Percentiles rank a stretch among this genome's conserved stretches.
phyloP scores from a whole-genome alignment of 2,329 filamentous ascomycete species.

The Alternaria atra region DNA sequence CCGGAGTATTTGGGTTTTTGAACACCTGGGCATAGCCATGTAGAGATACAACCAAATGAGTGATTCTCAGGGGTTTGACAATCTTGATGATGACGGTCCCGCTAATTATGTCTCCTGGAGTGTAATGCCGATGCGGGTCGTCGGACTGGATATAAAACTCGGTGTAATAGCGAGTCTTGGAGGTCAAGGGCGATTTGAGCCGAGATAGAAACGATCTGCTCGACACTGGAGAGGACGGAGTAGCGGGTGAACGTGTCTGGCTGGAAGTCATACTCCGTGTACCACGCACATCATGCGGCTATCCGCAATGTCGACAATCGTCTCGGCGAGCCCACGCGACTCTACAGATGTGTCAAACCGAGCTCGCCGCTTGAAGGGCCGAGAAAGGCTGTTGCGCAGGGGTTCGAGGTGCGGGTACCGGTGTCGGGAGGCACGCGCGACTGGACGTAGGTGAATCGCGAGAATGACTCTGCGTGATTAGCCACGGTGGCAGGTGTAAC shows the following conservation, averaged over 20 bases:
- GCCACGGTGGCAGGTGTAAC: background rate
- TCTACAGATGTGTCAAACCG: background rate
- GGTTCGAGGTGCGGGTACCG: background rate
- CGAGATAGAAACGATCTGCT: constrained; percentile 59
- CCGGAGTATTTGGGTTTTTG: constrained; percentile 71
- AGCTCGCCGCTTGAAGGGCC: constrained; percentile 4
- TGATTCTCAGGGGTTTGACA: constrained; percentile 77
- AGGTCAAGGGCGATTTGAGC: constrained; percentile 64
- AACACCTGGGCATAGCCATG: constrained; percentile 83
- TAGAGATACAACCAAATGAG: constrained; percentile 79
- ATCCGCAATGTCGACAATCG: constrained; percentile 34
- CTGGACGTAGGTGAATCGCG: constrained; percentile 1
- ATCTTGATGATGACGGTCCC: constrained; percentile 77
- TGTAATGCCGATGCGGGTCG: constrained; percentile 80
- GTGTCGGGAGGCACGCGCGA: constrained; percentile 4
- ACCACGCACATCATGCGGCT: constrained; percentile 51
- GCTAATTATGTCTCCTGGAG: constrained; percentile 76
- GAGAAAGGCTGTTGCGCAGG: background rate
- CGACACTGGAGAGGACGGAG: constrained; percentile 39
- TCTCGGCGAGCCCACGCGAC: constrained; percentile 14
- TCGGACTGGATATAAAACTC: constrained; percentile 82
- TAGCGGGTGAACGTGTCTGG: constrained; percentile 43
- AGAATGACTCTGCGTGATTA: background rate
- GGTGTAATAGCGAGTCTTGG: constrained; percentile 70
- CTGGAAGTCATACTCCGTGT: constrained; percentile 53